A percentile compares a stretch with the other conserved stretches of the same genome.
phyloP scores from a whole-genome alignment of 768 basidiomycete genomes.

The Kwoniella dejecticola region DNA sequence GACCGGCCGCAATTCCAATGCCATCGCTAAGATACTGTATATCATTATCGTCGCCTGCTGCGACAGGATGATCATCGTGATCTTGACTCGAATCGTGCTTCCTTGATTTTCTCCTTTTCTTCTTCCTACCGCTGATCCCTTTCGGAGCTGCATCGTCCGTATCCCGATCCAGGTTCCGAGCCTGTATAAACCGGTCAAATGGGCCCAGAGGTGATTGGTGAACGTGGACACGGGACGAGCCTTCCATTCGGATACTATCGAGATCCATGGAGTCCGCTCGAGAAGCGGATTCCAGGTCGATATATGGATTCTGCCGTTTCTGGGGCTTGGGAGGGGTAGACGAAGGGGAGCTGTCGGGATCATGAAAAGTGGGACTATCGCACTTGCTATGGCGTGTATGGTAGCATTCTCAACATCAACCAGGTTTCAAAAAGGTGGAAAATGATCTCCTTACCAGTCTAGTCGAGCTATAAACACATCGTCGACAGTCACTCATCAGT shows the following conservation, averaged over 20 bases:
- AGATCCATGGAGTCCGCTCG: constrained; percentile 2
- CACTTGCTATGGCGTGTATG: background rate
- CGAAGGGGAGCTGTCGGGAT: background rate
- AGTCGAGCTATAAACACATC: background rate
- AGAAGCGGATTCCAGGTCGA: background rate
- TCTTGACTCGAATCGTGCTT: no score
- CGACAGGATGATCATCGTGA: no score
- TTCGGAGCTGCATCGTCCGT: no score
- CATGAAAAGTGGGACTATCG: background rate
- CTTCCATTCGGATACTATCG: background rate
- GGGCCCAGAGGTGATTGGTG: no score
- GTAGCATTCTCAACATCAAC: background rate
- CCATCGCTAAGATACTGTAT: background rate
- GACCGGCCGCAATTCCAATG: no score
- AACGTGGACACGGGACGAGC: background rate
- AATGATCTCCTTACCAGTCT: background rate
- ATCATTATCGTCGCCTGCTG: background rate
- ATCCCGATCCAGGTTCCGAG: no score
- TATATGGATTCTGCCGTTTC: background rate
- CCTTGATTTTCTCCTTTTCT: background rate
- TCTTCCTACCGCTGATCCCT: background rate
- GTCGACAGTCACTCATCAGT: background rate
- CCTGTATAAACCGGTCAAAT: no score
- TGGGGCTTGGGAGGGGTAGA: background rate
- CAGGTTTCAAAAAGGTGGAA: background rate